Base-by-base conservation (phyloP, 768 basidiomycete species). In the Mycena capillaripes region DNA sequence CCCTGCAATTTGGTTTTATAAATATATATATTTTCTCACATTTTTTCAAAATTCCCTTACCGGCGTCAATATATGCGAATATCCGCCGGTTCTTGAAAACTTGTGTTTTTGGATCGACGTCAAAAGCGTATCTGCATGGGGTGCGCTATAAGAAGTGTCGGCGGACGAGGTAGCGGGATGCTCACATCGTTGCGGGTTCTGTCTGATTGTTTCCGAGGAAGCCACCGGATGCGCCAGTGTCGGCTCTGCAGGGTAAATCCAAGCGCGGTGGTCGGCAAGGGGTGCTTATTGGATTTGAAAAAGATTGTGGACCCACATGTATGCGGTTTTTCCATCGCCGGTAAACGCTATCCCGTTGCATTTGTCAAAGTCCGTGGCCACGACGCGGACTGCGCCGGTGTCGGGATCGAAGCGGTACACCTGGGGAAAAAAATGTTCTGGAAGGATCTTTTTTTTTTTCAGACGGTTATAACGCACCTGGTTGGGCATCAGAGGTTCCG, bases 371-470 rank as follows among this genome's bases (percentile, higher is more conserved):
- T 90, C 92, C 72, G 93, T 92, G 3, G 95, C 94, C 3, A 95
- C 92, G 10, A 92, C 91, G 3, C 89, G 88, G 8, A 95, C 88
- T 34, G 87, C 80, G 5, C 92, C 87, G 1, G 91, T 92, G 2
- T 84, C 83, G 11, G 92, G 89, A 77, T 94, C 90, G 76, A 94
- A 90, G 16, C 92, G 87, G 79, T 97, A 96, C 19, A 95, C 93
- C 36, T 58, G 36, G 11, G 34, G n/a, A n/a, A 19, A 29, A 3
- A 23, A 9, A 8, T n/a, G 55, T 38, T 38, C 9, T 38, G 38
- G 38, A 38, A 38, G 16, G 38, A 38, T 38, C 38, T 14, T 38
- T n/a, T n/a, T n/a, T n/a, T n/a, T n/a, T n/a, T n/a, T n/a, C n/a
- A n/a, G 38, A 38, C 38, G 38, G 16, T 38, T 38, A 11, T 2